These are phyloP conservation scores for Cornus suecica DNA, from an alignment of 148 eudicot genomes.

Conservation along the genomic window DNA sequence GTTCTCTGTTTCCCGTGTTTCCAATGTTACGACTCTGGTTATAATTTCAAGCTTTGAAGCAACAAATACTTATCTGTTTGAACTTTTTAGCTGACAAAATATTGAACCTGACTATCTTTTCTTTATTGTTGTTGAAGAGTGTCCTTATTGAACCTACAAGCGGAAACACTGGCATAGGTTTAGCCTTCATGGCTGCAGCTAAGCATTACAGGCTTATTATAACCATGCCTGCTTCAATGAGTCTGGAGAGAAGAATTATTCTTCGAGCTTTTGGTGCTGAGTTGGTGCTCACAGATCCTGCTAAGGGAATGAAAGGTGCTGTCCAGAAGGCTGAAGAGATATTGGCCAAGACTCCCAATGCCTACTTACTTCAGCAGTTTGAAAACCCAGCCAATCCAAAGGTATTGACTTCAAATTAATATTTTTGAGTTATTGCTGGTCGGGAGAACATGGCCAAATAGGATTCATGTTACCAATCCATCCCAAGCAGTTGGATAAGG, in stretches of 20 bases:
- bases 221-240: slow-evolving; percentile 81
- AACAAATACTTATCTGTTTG: neutral
- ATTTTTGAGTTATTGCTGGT: neutral
- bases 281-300: slow-evolving; percentile 68
- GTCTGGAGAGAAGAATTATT: slow-evolving; percentile 78
- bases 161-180: slow-evolving; percentile 88
- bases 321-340: slow-evolving; percentile 78
- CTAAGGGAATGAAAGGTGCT: slow-evolving; percentile 78
- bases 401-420: slow-evolving; percentile 26
- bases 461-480: too few species aligned
- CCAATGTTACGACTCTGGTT: neutral
- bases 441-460: too few species aligned
- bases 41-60: neutral
- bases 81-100: neutral
- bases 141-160: slow-evolving; percentile 86
- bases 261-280: slow-evolving; percentile 87
- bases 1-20: neutral
- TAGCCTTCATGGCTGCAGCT: slow-evolving; percentile 85
- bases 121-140: slow-evolving; percentile 38
- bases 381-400: slow-evolving; percentile 89
- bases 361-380: slow-evolving; percentile 73
- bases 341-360: slow-evolving; percentile 65
- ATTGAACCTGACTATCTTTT: slow-evolving; percentile 8
- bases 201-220: slow-evolving; percentile 84
- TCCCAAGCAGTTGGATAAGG: neutral